A percentile compares a stretch with the other conserved stretches of the same genome.
These are phyloP conservation scores for Pleurotus citrinopileatus DNA, from an alignment of 768 basidiomycete species.

Conservation along the genomic window DNA sequence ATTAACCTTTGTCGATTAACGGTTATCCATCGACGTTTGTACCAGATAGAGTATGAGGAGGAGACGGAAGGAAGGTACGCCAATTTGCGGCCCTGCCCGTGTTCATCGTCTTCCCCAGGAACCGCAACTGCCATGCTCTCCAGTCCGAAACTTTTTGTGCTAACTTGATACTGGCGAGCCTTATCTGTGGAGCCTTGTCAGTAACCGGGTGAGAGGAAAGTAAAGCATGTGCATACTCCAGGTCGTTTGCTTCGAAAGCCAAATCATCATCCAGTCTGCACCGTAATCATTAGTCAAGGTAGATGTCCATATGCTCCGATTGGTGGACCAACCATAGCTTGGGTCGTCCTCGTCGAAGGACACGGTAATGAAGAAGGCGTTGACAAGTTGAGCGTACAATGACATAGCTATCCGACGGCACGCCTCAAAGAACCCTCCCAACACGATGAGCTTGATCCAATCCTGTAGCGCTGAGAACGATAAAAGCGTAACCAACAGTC, in stretches of 20 bases:
- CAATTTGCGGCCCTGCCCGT: conserved; percentile 28
- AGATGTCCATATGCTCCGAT: conserved; percentile 1
- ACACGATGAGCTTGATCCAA: conserved; percentile 47
- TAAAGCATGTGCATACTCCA: conserved; percentile 40
- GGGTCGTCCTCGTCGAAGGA: conserved; percentile 42
- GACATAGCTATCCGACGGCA: conserved; percentile 36
- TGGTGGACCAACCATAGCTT: conserved; percentile 19
- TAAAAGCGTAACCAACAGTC: conserved; percentile 17
- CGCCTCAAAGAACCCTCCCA: conserved; percentile 52
- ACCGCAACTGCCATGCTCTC: conserved; percentile 1
- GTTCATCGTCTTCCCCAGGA: conserved; percentile 7
- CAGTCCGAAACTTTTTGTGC: conserved; percentile 24
- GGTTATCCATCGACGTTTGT: conserved; percentile 42
- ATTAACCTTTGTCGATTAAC: conserved; percentile 34
- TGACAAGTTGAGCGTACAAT: conserved; percentile 32
- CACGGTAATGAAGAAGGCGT: conserved; percentile 49
- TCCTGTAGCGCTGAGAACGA: conserved; percentile 47
- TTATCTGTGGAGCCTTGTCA: conserved; percentile 24
- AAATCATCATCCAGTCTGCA: conserved; percentile 56
- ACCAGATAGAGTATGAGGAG: conserved; percentile 43
- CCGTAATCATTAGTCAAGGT: neutral
- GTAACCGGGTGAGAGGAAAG: neutral
- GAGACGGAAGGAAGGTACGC: conserved; percentile 42
- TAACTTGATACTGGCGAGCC: conserved; percentile 46
- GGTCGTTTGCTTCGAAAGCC: conserved; percentile 52